phyloP scores from a whole-genome alignment of 139 green algal genomes.

The Parachlorella kessleri region DNA sequence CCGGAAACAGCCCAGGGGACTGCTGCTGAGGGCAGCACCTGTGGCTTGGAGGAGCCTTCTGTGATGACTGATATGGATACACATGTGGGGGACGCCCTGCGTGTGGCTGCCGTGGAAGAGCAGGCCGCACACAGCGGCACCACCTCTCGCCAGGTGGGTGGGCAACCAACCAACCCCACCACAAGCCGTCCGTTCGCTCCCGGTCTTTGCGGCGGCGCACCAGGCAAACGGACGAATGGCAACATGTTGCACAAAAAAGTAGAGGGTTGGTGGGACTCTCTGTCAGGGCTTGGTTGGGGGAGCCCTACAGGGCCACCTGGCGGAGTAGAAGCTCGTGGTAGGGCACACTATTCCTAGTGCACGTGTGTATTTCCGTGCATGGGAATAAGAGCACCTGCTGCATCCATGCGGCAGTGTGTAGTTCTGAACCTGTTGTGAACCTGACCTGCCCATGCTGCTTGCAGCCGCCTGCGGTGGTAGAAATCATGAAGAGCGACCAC shows the following conservation, averaged over 20 bases:
- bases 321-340: background rate
- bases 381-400: no score
- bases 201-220: background rate
- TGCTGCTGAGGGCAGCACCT: background rate
- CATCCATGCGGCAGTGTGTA: background rate
- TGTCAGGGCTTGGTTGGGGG: background rate
- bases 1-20: background rate
- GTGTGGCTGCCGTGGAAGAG: background rate
- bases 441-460: background rate
- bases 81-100: background rate
- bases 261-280: background rate
- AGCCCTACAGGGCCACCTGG: background rate
- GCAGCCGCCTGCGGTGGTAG: constrained; percentile 18
- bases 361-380: no score
- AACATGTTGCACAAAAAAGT: background rate
- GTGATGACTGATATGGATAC: background rate
- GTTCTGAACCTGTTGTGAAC: background rate
- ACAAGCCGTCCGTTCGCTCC: no score
- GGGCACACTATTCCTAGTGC: background rate
- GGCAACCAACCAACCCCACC: no score
- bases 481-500: constrained; percentile 36
- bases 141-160: background rate
- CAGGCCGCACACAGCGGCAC: background rate
- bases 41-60: background rate
- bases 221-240: background rate